Percentiles rank a stretch among this genome's conserved stretches.
Conservation (phyloP, 2,329 filamentous ascomycete genomes). For the Zasmidium citrigriseum region DNA sequence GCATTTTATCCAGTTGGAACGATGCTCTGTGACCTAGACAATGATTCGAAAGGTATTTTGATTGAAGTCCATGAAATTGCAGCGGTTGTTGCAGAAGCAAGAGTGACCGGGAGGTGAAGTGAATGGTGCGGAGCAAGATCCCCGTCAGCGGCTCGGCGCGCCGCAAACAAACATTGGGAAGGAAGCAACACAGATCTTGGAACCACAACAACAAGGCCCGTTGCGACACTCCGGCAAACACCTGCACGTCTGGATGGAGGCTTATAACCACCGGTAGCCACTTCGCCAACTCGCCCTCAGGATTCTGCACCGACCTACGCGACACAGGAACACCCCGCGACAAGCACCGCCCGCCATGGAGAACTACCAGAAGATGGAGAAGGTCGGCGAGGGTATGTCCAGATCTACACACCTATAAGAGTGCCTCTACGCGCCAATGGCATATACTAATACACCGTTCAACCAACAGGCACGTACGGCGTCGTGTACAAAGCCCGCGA, state of each 20-base stretch:
- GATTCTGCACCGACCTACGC: not conserved
- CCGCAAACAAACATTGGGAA: slow-evolving; percentile 1
- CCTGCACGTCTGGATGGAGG: slow-evolving; percentile 1
- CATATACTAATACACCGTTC: not conserved
- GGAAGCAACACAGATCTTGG: not conserved
- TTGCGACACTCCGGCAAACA: not conserved
- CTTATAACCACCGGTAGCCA: slow-evolving; percentile 3
- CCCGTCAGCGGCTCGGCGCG: too few relatives aligned
- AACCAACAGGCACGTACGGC: slow-evolving; percentile 75
- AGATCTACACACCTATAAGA: not conserved
- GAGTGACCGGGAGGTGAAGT: too few relatives aligned
- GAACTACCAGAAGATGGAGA: slow-evolving; percentile 91
- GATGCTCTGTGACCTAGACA: too few relatives aligned
- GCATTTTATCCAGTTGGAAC: too few relatives aligned
- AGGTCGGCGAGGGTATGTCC: slow-evolving; percentile 84
- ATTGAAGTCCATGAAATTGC: too few relatives aligned
- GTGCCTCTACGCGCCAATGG: not conserved
- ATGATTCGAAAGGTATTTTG: too few relatives aligned
- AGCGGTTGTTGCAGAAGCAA: too few relatives aligned
- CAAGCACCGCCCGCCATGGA: slow-evolving; percentile 16
- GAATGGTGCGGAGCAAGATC: too few relatives aligned
- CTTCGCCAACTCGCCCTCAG: not conserved
- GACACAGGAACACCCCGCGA: not conserved
- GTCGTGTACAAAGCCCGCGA: slow-evolving; percentile 94
- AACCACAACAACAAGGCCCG: not conserved